phyloP scores from a whole-genome alignment of 768 basidiomycete species.

The Macrolepiota fuliginosa region DNA sequence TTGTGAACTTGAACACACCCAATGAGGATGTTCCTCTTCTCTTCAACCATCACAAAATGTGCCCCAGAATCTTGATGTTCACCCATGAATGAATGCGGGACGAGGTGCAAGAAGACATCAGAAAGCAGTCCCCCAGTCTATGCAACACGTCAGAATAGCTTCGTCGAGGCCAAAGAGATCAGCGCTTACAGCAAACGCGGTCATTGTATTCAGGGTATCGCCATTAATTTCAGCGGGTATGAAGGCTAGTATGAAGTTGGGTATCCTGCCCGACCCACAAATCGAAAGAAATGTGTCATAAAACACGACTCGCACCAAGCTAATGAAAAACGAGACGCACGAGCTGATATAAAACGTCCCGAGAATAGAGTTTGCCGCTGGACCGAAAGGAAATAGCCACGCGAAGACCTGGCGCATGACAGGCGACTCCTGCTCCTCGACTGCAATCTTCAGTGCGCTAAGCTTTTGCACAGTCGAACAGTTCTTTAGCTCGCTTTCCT shows the following conservation, averaged over 20 bases:
- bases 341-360: constrained; percentile 97
- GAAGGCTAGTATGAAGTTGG: constrained; percentile 93
- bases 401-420: constrained; percentile 78
- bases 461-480: constrained; percentile 37
- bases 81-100: constrained; percentile 91
- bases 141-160: background rate
- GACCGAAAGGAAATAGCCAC: constrained; percentile 86
- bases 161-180: background rate
- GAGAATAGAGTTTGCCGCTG: constrained; percentile 85
- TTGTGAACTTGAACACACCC: constrained; percentile 49
- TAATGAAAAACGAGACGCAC: constrained; percentile 44
- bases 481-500: constrained; percentile 11
- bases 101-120: constrained; percentile 89
- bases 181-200: constrained; percentile 78
- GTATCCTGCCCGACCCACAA: constrained; percentile 66
- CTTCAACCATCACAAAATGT: constrained; percentile 82
- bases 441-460: constrained; percentile 53
- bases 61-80: constrained; percentile 74
- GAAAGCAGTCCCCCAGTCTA: constrained; percentile 90
- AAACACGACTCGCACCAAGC: background rate
- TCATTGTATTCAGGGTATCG: constrained; percentile 90
- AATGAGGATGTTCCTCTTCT: constrained; percentile 87
- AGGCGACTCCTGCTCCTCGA: constrained; percentile 67
- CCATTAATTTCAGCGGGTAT: constrained; percentile 86
- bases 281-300: background rate